Evolutionary conservation across 148 eudicot species (phyloP), one percentile per base, ranked within the genome.

Genomic region (Fagopyrum homotropicum): DNA sequence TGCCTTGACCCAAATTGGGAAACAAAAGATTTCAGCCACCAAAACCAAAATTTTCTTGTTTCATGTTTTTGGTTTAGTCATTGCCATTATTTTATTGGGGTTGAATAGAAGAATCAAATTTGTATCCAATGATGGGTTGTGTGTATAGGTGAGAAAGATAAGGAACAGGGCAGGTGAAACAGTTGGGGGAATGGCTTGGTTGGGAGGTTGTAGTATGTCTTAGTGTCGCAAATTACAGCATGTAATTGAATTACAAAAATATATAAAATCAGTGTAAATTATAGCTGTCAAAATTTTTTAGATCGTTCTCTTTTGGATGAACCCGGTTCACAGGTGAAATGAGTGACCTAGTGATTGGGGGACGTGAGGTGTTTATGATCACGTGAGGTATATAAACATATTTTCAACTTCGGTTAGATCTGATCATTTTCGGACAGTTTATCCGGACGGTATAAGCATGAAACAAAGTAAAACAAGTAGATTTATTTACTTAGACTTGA

Each of bases 1-100:
- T 66, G 71, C 47, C 35, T 66, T 66, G 46, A 66, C 17, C 71
- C 22, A 17, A 66, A 29, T 59, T 66, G 71, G 71, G 71, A 66
- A 14, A 35, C 35, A 66, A 14, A 35, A 66, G 17, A 17, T 14
- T 66, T 43, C 45, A 14, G 46, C 71, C 43, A 6, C 45, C 9
- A 11, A 29, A 66, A 6, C 45, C 9, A 11, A 29, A 64, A 66
- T 40, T 66, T 66, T 66, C 47, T 12, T 66, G 3, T 43, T 66
- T 14, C 47, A 35, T 35, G 46, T 40, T 14, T 66, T 64, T 66
- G 43, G 15, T 40, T 43, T 49, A 8, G 11, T 49, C 46, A 14
- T 43, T 59, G 40, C 46, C 71, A 66, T 35, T 66, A 43, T 66
- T 66, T 43, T 35, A 35, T 66, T 3, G 9, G 52, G 47, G 71